These are phyloP conservation scores for Malassezia sympodialis DNA, from an alignment of 1,284 basidiomycete species.

Conservation along the genomic window DNA sequence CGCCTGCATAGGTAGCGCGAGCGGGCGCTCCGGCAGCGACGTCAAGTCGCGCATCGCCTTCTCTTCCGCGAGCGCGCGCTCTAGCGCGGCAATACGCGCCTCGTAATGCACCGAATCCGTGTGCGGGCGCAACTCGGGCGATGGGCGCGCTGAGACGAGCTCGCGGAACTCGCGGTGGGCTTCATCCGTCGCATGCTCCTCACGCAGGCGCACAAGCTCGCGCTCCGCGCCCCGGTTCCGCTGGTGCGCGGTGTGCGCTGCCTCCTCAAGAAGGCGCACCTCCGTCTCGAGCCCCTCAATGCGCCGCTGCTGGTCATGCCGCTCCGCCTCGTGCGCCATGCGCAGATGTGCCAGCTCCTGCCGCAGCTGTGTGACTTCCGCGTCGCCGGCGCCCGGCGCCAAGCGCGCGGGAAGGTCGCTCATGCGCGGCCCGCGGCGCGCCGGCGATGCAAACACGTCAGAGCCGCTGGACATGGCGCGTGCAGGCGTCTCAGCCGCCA, in stretches of 20 bases:
- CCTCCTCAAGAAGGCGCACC: neutral
- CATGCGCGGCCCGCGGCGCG: conserved; percentile 31
- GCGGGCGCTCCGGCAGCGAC: conserved; percentile 15
- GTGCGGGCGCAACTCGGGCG: neutral
- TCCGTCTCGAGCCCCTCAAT: conserved; percentile 17
- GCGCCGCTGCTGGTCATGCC: conserved; percentile 3
- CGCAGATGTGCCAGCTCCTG: neutral
- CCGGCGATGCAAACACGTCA: conserved; percentile 15
- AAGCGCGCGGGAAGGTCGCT: conserved; percentile 23
- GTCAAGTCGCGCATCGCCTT: conserved; percentile 15
- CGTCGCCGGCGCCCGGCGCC: neutral
- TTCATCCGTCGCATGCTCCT: conserved; percentile 16
- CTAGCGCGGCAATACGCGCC: conserved; percentile 14
- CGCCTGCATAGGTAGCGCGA: conserved; percentile 13
- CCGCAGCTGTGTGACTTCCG: neutral
- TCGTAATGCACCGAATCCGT: conserved; percentile 13
- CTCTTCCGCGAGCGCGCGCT: conserved; percentile 14
- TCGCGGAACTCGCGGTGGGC: conserved; percentile 20
- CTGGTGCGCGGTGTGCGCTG: conserved; percentile 9
- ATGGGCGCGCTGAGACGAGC: conserved; percentile 4
- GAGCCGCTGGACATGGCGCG: neutral
- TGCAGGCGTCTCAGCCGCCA: conserved; percentile 19
- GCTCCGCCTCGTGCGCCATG: conserved; percentile 31
- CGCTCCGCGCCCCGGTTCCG: conserved; percentile 1
- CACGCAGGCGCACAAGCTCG: conserved; percentile 18